phyloP scores from a whole-genome alignment of 140 eudicot species.

The Anethum foeniculum region DNA sequence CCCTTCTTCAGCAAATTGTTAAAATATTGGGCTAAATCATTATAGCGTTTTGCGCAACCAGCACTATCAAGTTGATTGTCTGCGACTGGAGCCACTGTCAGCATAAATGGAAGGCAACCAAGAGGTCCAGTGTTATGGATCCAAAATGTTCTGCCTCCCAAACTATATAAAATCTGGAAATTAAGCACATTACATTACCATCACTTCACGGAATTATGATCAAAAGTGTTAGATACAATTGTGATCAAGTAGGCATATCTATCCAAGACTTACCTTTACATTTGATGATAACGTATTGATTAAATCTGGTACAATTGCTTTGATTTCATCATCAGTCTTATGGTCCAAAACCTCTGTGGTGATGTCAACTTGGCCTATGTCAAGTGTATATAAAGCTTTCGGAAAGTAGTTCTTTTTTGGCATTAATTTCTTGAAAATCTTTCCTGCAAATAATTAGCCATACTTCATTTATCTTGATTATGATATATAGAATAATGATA shows the following conservation, averaged over 20 bases:
- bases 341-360: slow-evolving; percentile 44
- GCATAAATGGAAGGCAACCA: slow-evolving; percentile 53
- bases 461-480: not conserved
- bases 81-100: slow-evolving; percentile 27
- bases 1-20: slow-evolving; percentile 40
- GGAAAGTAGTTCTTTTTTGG: slow-evolving; percentile 40
- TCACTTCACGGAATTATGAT: not conserved
- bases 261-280: slow-evolving; percentile 2
- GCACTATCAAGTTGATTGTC: slow-evolving; percentile 38
- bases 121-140: slow-evolving; percentile 84
- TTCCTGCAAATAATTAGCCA: slow-evolving; percentile 4
- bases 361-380: slow-evolving; percentile 79
- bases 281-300: not conserved
- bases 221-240: not conserved
- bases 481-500: not conserved
- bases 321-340: slow-evolving; percentile 47
- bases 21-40: slow-evolving; percentile 44
- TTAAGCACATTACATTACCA: not conserved
- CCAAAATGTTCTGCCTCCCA: slow-evolving; percentile 71
- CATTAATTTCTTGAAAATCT: slow-evolving; percentile 24
- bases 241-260: too few species aligned
- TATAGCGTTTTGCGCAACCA: slow-evolving; percentile 52
- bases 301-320: slow-evolving; percentile 43
- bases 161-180: slow-evolving; percentile 34
- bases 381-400: slow-evolving; percentile 56